These are phyloP conservation scores for Albatrellus ellisii DNA, from an alignment of 768 basidiomycete genomes.

Conservation along the genomic window DNA sequence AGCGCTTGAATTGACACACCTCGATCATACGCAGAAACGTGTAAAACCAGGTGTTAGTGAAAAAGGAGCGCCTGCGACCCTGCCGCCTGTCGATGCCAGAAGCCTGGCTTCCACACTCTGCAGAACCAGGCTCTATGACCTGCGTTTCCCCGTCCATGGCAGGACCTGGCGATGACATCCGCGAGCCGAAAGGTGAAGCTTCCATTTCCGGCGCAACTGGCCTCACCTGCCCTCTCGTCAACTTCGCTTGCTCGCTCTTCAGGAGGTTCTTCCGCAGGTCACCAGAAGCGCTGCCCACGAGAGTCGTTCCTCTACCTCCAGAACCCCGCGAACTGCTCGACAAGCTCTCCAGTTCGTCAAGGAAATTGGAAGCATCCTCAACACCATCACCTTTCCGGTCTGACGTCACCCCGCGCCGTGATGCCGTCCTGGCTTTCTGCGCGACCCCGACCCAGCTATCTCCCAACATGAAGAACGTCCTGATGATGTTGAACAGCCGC, in stretches of 20 bases:
- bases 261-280: slow-evolving; percentile 70
- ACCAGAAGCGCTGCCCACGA: slow-evolving; percentile 21
- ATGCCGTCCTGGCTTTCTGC: not conserved
- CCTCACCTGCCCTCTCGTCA: slow-evolving; percentile 45
- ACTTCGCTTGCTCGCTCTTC: slow-evolving; percentile 77
- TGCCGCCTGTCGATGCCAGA: slow-evolving; percentile 16
- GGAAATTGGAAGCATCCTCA: not conserved
- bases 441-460: slow-evolving; percentile 9
- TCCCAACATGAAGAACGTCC: slow-evolving; percentile 42
- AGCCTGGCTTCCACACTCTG: slow-evolving; percentile 3
- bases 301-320: not conserved
- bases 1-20: slow-evolving; percentile 31
- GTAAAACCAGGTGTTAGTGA: slow-evolving; percentile 85
- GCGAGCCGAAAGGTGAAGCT: slow-evolving; percentile 32
- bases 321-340: not conserved
- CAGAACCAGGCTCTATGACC: slow-evolving; percentile 16
- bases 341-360: too few relatives aligned
- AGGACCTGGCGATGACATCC: slow-evolving; percentile 46
- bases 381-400: not conserved
- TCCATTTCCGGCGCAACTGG: slow-evolving; percentile 32
- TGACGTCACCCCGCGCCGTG: not conserved
- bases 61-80: slow-evolving; percentile 50
- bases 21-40: slow-evolving; percentile 73
- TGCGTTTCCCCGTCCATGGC: slow-evolving; percentile 22
- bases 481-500: slow-evolving; percentile 64